Evolutionary conservation across 768 basidiomycete species (phyloP), one percentile per base, ranked within the genome.

Genomic region (Coprinopsis sp.): DNA sequence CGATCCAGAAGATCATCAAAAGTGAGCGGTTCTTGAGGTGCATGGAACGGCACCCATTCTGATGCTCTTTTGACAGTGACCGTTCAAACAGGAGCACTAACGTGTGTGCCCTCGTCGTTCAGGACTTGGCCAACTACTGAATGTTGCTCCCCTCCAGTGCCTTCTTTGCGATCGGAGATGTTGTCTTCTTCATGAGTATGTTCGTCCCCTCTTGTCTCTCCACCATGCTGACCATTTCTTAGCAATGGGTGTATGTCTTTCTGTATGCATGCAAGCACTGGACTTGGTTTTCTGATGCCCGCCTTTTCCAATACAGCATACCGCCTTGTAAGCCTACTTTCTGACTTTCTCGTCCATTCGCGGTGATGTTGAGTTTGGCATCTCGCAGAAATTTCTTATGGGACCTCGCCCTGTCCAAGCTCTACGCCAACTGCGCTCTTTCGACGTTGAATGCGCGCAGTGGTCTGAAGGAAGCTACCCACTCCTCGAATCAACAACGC

Each of bases 401-500:
- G 69, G 74, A 76, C 50, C 59, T 77, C 18, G 63, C 72, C 10
- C 59, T 77, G 12, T 66, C 72, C 2, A 76, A 75, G 44, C 62
- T 77, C 6, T 77, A 77, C 53, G 47, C 71, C 16, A 77, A 76
- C 44, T 74, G 72, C 43, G 60, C 76, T 4, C 54, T 77, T 29
- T 76, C 74, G 4, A 73, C 74, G 3, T 63, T 77, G 21, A 76
- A 77, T 41, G 70, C 74, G 22, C 68, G 74, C 6, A 60, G 65
- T 7, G 33, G 58, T 4, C 40, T 72, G 14, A 67, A 68, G 27
- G 57, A 58, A 5, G 50, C 18, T 41, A 22, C 11, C 39, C 16
- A 41, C 11, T n/a, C n/a, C n/a, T n/a, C n/a, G n/a, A n/a, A n/a
- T n/a, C n/a, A n/a, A n/a, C n/a, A n/a, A 28, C 24, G 3, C 39